Evolutionary conservation across 129 eudicot species (phyloP).

Genomic region (Daucus carota): DNA sequence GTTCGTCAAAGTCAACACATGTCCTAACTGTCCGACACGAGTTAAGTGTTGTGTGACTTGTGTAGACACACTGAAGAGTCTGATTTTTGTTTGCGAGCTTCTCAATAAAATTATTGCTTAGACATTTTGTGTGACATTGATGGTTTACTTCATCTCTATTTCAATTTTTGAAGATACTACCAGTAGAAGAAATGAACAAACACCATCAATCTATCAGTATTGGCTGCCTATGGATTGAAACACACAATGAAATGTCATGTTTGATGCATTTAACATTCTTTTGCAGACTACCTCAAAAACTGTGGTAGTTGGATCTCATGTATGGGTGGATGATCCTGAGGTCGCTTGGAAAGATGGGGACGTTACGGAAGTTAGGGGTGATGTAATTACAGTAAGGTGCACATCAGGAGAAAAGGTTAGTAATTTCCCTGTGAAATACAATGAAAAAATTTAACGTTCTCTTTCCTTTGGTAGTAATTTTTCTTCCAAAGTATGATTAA

Average conservation of each 20-base stretch:
- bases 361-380: conserved; percentile 53
- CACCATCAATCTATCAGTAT: neutral
- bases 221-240: too few species aligned
- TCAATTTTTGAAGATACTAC: too few species aligned
- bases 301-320: conserved; percentile 69
- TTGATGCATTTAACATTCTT: neutral
- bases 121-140: neutral
- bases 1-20: too few species aligned
- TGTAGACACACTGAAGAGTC: too few species aligned
- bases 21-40: too few species aligned
- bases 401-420: conserved; percentile 67
- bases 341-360: conserved; percentile 91
- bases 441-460: neutral
- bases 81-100: neutral
- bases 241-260: neutral
- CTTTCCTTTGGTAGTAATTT: too few species aligned
- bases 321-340: conserved; percentile 82
- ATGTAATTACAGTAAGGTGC: conserved; percentile 44
- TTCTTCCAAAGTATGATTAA: too few species aligned
- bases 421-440: neutral
- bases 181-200: neutral
- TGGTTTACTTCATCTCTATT: neutral
- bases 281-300: conserved; percentile 48
- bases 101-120: neutral
- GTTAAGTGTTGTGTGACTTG: too few species aligned